phyloP scores from a whole-genome alignment of 352 stramenopile species.

The Pythium utonaiense region DNA sequence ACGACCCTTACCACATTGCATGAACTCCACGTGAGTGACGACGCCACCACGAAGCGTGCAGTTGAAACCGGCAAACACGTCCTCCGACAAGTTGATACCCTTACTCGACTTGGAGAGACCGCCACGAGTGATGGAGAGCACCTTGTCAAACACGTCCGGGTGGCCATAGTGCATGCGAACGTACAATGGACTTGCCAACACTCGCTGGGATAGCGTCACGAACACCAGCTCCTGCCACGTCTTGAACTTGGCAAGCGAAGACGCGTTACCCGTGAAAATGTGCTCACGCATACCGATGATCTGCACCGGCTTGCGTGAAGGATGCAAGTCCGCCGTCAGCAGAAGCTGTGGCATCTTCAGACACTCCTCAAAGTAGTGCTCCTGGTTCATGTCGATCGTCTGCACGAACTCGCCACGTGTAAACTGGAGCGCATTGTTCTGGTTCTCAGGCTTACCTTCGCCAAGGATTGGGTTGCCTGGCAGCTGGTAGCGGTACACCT shows the following conservation, averaged over 20 bases:
- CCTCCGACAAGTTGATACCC: slow-evolving; percentile 82
- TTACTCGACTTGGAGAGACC: slow-evolving; percentile 79
- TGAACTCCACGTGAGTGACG: slow-evolving; percentile 81
- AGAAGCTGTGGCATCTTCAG: slow-evolving; percentile 85
- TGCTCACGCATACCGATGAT: slow-evolving; percentile 87
- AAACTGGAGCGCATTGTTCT: slow-evolving; percentile 80
- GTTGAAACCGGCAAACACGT: slow-evolving; percentile 86
- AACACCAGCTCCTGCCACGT: slow-evolving; percentile 84
- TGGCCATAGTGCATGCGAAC: slow-evolving; percentile 84
- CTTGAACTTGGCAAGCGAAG: slow-evolving; percentile 82
- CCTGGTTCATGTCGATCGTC: slow-evolving; percentile 88
- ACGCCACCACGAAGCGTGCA: slow-evolving; percentile 68
- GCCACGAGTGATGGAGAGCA: slow-evolving; percentile 73
- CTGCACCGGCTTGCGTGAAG: slow-evolving; percentile 64
- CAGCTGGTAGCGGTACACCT: slow-evolving; percentile 78
- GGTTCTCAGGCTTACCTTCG: slow-evolving; percentile 83
- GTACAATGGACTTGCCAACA: slow-evolving; percentile 69
- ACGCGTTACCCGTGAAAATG: slow-evolving; percentile 84
- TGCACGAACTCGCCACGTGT: slow-evolving; percentile 81
- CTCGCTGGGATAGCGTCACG: slow-evolving; percentile 77
- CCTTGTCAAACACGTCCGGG: slow-evolving; percentile 81
- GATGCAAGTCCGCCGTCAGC: slow-evolving; percentile 62
- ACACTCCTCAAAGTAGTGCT: slow-evolving; percentile 85
- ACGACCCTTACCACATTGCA: slow-evolving; percentile 83
- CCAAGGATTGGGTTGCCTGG: slow-evolving; percentile 76